Evolutionary conservation across 306 rosid species (phyloP).

Genomic region (Vachellia collinsii): DNA sequence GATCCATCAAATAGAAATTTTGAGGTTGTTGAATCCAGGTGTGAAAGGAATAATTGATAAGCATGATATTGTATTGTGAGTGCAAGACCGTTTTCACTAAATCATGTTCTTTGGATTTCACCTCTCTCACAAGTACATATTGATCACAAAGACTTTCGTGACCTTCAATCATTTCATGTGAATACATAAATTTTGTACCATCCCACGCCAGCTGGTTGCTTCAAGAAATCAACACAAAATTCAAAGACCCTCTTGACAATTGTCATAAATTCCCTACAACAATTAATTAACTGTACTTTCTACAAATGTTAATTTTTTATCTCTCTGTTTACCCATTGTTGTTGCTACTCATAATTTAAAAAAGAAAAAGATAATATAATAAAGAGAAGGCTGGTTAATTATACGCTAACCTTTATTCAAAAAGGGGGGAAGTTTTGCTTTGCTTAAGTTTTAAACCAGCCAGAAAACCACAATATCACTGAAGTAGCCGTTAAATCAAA

Average conservation of each 20-base stretch:
- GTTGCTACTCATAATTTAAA: conserved; percentile 13
- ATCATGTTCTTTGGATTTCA: background rate
- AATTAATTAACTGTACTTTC: conserved; percentile 39
- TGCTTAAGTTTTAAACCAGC: background rate
- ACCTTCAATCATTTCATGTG: conserved; percentile 29
- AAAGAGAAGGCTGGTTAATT: background rate
- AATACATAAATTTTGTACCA: conserved; percentile 30
- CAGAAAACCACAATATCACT: background rate
- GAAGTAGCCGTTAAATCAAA: background rate
- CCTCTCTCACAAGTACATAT: conserved; percentile 18
- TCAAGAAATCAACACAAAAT: conserved; percentile 14
- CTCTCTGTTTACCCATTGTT: conserved; percentile 4
- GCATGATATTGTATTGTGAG: background rate
- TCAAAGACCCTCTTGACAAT: conserved; percentile 1
- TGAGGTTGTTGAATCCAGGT: too few relatives aligned
- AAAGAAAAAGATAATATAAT: background rate
- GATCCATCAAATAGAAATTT: too few relatives aligned
- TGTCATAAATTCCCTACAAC: background rate
- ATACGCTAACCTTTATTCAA: background rate
- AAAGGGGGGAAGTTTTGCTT: background rate
- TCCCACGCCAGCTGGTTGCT: background rate
- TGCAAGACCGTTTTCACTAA: background rate
- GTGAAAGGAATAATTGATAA: too few relatives aligned
- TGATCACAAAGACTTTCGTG: background rate
- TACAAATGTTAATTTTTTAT: too few relatives aligned